These are phyloP conservation scores for Phytophthora fragariaefolia DNA, from an alignment of 352 stramenopile species.

Conservation along the genomic window DNA sequence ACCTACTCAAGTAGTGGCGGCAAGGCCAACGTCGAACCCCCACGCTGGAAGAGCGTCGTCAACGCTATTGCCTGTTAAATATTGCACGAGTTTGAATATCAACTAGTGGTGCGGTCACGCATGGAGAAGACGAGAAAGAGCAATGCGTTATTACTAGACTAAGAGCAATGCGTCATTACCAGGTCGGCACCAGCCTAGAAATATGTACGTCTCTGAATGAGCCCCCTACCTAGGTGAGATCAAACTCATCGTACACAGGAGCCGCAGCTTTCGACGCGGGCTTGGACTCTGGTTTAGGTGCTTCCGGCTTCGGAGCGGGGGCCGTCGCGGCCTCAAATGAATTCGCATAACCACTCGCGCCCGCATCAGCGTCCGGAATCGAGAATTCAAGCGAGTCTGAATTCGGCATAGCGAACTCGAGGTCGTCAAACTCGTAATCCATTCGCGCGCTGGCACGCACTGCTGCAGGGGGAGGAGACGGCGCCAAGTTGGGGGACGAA, in stretches of 20 bases:
- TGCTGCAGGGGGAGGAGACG: slow-evolving; percentile 24
- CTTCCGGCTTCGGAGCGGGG: slow-evolving; percentile 27
- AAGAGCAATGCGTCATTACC: slow-evolving; percentile 25
- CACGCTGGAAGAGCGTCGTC: slow-evolving; percentile 71
- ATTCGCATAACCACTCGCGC: slow-evolving; percentile 15
- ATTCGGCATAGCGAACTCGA: slow-evolving; percentile 68
- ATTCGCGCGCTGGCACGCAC: slow-evolving; percentile 34
- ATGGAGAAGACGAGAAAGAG: background rate
- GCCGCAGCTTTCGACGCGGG: slow-evolving; percentile 20
- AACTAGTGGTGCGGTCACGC: background rate
- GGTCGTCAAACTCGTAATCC: slow-evolving; percentile 72
- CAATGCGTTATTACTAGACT: too few relatives aligned
- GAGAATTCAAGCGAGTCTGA: slow-evolving; percentile 47
- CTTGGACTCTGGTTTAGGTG: slow-evolving; percentile 23
- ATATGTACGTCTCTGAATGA: slow-evolving; percentile 11
- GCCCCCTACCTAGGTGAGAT: slow-evolving; percentile 72
- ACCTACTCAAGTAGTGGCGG: slow-evolving; percentile 69
- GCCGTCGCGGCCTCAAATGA: slow-evolving; percentile 23
- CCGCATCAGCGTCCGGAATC: slow-evolving; percentile 20
- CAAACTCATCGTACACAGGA: slow-evolving; percentile 68
- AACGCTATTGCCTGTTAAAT: slow-evolving; percentile 71
- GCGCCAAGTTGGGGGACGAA: slow-evolving; percentile 21
- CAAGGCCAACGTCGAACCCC: slow-evolving; percentile 70
- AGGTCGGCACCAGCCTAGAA: slow-evolving; percentile 12
- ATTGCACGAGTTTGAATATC: too few relatives aligned